Conservation (phyloP, 345 rosid genomes). For the Leavenworthia alabamica region DNA sequence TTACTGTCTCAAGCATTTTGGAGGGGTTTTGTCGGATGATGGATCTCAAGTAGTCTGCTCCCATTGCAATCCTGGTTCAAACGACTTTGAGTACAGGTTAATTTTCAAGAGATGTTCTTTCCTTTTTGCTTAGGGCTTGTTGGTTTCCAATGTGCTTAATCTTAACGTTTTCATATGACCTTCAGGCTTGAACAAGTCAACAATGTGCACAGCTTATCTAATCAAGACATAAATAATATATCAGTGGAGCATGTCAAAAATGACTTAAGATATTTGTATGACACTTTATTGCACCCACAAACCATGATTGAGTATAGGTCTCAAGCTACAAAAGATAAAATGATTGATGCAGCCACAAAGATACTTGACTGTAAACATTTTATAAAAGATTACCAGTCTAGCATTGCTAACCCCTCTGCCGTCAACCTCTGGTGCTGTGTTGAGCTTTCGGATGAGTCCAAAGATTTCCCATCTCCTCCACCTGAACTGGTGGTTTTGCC, state of each 20-base stretch:
- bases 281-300: conserved; percentile 47
- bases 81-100: conserved; percentile 60
- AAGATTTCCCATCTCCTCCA: conserved; percentile 46
- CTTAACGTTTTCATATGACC: background rate
- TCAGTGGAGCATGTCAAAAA: conserved; percentile 42
- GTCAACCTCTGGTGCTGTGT: conserved; percentile 42
- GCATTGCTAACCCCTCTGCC: conserved; percentile 18
- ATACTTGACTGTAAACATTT: conserved; percentile 76
- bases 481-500: conserved; percentile 52
- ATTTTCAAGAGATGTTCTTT: background rate
- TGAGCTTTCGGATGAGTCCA: conserved; percentile 44
- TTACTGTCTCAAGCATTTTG: conserved; percentile 58
- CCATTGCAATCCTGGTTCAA: conserved; percentile 33
- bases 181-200: conserved; percentile 40
- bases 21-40: conserved; percentile 34
- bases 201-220: conserved; percentile 22
- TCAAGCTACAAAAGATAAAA: conserved; percentile 29
- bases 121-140: background rate
- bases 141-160: background rate
- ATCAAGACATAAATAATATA: conserved; percentile 25
- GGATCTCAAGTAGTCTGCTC: conserved; percentile 41
- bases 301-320: conserved; percentile 31
- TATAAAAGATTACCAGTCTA: conserved; percentile 42
- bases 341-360: conserved; percentile 45
- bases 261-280: conserved; percentile 50